Percentiles rank a stretch among this genome's conserved stretches.
These are phyloP conservation scores for Avicennia marina DNA, from an alignment of 257 asterid species.

Conservation along the genomic window DNA sequence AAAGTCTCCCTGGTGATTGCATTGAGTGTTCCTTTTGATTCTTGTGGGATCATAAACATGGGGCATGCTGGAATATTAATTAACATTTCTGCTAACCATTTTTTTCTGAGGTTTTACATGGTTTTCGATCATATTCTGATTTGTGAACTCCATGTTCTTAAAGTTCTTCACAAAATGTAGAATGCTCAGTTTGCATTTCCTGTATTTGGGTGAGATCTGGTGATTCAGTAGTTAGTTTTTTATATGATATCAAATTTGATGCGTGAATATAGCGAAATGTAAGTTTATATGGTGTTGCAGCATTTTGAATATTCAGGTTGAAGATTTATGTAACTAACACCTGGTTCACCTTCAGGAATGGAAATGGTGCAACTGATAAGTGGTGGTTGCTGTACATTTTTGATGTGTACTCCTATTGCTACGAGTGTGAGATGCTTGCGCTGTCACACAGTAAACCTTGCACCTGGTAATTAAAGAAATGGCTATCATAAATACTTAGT, in stretches of 20 bases:
- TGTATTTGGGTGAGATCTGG: no score
- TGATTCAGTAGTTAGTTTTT: no score
- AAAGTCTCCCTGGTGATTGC: no score
- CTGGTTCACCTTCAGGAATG: conserved; percentile 49
- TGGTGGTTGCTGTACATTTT: conserved; percentile 82
- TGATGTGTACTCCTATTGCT: conserved; percentile 85
- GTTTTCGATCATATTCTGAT: conserved; percentile 1
- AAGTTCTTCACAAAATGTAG: background rate
- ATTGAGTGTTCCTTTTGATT: no score
- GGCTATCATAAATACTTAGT: background rate
- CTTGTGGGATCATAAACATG: no score
- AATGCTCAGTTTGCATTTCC: background rate
- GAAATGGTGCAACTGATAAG: conserved; percentile 90
- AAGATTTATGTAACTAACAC: conserved; percentile 16
- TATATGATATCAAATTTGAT: no score
- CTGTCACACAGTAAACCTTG: conserved; percentile 85
- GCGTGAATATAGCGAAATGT: no score
- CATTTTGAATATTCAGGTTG: conserved; percentile 3
- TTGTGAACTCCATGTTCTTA: background rate
- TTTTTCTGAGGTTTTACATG: background rate
- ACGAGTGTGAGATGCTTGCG: conserved; percentile 91
- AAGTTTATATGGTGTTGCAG: no score
- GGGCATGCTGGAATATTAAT: no score
- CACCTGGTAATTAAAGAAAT: conserved; percentile 65
- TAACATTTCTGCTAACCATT: no score